Evolutionary conservation across 2,329 filamentous ascomycete genomes (phyloP).

Genomic region (Coleophoma cylindrospora): DNA sequence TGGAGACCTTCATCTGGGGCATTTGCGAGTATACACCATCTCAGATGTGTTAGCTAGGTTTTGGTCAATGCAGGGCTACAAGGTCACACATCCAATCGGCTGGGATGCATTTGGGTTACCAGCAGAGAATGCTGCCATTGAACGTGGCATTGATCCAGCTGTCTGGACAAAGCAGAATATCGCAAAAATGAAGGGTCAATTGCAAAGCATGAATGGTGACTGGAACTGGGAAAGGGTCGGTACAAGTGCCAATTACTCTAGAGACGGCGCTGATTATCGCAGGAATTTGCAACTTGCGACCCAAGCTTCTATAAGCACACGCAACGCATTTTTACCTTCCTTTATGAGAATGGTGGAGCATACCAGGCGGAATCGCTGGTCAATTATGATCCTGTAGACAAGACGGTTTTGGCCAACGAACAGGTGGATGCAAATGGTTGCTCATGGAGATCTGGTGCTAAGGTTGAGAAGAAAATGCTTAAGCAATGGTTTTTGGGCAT

Average conservation of each 20-base stretch:
- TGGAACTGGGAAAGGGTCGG: constrained; percentile 82
- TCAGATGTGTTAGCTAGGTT: constrained; percentile 80
- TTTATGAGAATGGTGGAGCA: constrained; percentile 69
- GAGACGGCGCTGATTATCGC: constrained; percentile 9
- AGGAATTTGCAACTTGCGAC: constrained; percentile 83
- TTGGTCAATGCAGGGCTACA: constrained; percentile 65
- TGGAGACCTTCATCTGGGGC: constrained; percentile 79
- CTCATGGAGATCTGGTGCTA: constrained; percentile 84
- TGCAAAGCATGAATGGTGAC: constrained; percentile 71
- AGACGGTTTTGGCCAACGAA: constrained; percentile 87
- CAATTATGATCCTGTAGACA: constrained; percentile 87
- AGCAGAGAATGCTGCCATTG: constrained; percentile 86
- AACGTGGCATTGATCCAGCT: constrained; percentile 71
- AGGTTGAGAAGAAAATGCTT: constrained; percentile 72
- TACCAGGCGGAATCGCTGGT: constrained; percentile 81
- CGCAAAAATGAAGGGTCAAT: constrained; percentile 75
- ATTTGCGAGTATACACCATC: constrained; percentile 85
- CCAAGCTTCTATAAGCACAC: constrained; percentile 87
- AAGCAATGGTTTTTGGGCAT: constrained; percentile 92
- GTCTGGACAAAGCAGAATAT: constrained; percentile 81
- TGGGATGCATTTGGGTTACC: constrained; percentile 93
- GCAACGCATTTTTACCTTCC: constrained; percentile 75
- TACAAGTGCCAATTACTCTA: constrained; percentile 18
- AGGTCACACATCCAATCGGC: constrained; percentile 84
- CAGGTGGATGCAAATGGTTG: constrained; percentile 83